Percentiles rank a stretch among this genome's conserved stretches.
These are phyloP conservation scores for Cyathus striatus DNA, from an alignment of 768 basidiomycete genomes.

Conservation along the genomic window DNA sequence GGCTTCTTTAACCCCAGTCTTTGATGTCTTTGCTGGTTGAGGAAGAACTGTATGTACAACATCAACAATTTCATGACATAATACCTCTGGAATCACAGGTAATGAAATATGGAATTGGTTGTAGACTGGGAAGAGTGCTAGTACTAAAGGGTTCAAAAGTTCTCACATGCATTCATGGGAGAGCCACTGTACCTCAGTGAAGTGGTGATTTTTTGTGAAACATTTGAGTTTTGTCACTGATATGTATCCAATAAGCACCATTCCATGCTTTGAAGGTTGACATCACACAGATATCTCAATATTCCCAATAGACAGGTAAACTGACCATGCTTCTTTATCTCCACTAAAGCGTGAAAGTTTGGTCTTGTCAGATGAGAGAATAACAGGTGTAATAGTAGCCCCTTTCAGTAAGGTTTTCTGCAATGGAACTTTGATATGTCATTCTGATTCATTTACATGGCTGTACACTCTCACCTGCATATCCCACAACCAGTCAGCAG, in stretches of 20 bases:
- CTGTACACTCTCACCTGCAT: conserved; percentile 18
- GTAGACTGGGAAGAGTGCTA: no score
- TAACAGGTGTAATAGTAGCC: conserved; percentile 26
- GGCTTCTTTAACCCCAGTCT: no score
- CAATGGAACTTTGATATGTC: not conserved
- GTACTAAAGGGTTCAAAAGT: conserved; percentile 20
- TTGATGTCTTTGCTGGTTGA: no score
- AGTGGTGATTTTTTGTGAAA: conserved; percentile 9
- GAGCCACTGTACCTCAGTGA: conserved; percentile 13
- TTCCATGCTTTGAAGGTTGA: conserved; percentile 18
- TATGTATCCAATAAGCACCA: conserved; percentile 28
- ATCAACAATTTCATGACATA: no score
- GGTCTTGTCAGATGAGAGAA: conserved; percentile 28
- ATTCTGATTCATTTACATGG: not conserved
- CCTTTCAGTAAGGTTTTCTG: conserved; percentile 15
- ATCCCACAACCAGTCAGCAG: conserved; percentile 24
- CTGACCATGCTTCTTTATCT: conserved; percentile 33
- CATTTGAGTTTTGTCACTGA: conserved; percentile 27
- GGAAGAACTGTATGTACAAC: no score
- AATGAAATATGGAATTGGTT: no score
- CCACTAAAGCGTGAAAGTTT: conserved; percentile 26
- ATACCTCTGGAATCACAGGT: no score
- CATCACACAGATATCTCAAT: conserved; percentile 22
- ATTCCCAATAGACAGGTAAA: conserved; percentile 36
- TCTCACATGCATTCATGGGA: conserved; percentile 29